Conservation (phyloP, 2,329 filamentous ascomycete species). For the Parascedosporium putredinis region DNA sequence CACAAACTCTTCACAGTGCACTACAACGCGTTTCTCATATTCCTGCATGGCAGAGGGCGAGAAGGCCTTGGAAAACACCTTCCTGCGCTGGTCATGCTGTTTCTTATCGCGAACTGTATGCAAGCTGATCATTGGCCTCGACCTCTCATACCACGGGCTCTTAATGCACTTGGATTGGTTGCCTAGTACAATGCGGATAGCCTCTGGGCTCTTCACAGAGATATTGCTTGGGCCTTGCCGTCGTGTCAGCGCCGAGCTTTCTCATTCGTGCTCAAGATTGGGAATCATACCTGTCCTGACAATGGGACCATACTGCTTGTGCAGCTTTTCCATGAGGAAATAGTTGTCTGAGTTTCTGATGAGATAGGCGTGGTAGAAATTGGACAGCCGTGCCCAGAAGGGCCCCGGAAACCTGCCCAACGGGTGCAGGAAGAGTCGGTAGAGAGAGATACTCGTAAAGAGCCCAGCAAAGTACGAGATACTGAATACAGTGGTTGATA, state of each 20-base stretch:
- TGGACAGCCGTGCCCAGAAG: slow-evolving; percentile 16
- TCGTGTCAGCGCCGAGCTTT: slow-evolving; percentile 6
- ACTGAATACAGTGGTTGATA: neutral
- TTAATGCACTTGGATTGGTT: slow-evolving; percentile 20
- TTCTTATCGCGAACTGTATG: slow-evolving; percentile 21
- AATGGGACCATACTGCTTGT: slow-evolving; percentile 20
- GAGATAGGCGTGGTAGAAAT: slow-evolving; percentile 10
- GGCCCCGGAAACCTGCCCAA: slow-evolving; percentile 6
- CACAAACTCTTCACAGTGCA: slow-evolving; percentile 16
- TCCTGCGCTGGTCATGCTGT: slow-evolving; percentile 20
- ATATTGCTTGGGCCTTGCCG: slow-evolving; percentile 21
- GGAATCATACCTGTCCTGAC: slow-evolving; percentile 17
- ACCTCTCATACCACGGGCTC: slow-evolving; percentile 23
- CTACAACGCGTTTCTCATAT: slow-evolving; percentile 19
- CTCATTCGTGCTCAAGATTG: neutral
- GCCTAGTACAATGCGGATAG: slow-evolving; percentile 19
- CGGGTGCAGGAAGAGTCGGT: slow-evolving; percentile 1
- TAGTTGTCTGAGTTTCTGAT: slow-evolving; percentile 5
- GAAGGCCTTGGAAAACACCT: slow-evolving; percentile 23
- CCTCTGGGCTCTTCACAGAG: slow-evolving; percentile 19
- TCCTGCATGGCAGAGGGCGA: slow-evolving; percentile 15
- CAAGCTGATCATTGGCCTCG: slow-evolving; percentile 19
- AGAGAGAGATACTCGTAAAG: slow-evolving; percentile 13
- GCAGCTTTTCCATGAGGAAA: slow-evolving; percentile 15
- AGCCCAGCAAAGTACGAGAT: slow-evolving; percentile 10